Evolutionary conservation across 768 basidiomycete species (phyloP), one percentile per base, ranked within the genome.

Genomic region (Boletus huronensis): DNA sequence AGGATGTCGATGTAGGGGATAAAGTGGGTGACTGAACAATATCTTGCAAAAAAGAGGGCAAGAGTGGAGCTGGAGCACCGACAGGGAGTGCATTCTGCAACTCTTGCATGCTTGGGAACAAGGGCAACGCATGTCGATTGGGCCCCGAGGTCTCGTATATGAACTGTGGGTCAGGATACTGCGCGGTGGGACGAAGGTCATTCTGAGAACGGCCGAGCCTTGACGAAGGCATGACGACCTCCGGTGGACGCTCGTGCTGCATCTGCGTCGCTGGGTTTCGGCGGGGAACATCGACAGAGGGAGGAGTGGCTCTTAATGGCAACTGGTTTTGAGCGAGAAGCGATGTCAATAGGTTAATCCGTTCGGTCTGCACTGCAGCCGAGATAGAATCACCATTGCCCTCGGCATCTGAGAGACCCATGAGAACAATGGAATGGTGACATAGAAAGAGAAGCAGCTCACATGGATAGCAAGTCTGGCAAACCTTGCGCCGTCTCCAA

Each of bases 341-440:
- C 48, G 85, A 82, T 2, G 88, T 87, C 47, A 93, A 78, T 19
- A 92, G 77, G 25, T 86, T 84, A 59, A 93, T 90, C 50, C 90
- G 83, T 65, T 92, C 90, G 16, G 88, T 84, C 70, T 93, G 90
- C 40, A 92, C 89, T 23, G 88, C 87, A 35, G 85, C 80, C 42
- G 89, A 90, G 63, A 92, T 89, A 4, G 88, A 91, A 68, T 93
- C 90, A 3, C 89, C 88, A 61, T 93, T 92, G 2, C 90, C 90
- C 65, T 93, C 90, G 13, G 90, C 90, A 59, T 91, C 89, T 91
- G 57, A 13, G 10, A 25, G 19, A 32, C 28, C 13, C 10, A 50
- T 64, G 41, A 67, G 54, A 50, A 51, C 52, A 17, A 45, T 29
- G 51, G 49, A 38, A 52, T 52, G 48, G 31, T 43, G 54, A 52